These are phyloP conservation scores for Anethum foeniculum DNA, from an alignment of 140 eudicot species.

Conservation along the genomic window DNA sequence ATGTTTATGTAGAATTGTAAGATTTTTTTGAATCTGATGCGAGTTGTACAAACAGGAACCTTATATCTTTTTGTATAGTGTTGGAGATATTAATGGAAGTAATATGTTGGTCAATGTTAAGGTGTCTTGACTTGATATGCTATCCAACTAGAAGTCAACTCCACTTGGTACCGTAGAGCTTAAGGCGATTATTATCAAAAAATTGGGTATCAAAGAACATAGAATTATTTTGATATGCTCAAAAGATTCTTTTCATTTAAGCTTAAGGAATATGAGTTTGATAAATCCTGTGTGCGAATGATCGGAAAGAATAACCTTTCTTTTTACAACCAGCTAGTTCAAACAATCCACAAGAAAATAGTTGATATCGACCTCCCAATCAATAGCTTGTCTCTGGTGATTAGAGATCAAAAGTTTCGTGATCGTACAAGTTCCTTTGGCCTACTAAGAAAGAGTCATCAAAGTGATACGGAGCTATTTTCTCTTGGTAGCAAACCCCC, in stretches of 20 bases:
- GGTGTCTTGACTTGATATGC: not conserved
- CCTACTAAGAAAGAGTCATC: conserved; percentile 56
- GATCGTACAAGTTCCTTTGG: conserved; percentile 72
- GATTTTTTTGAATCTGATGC: not conserved
- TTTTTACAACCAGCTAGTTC: conserved; percentile 58
- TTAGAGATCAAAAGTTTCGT: conserved; percentile 39
- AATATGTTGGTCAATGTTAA: not conserved
- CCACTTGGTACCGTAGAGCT: not conserved
- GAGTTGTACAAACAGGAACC: not conserved
- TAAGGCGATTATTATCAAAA: conserved; percentile 40
- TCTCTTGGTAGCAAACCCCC: conserved; percentile 83
- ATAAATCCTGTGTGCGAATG: conserved; percentile 37
- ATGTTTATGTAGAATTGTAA: too few species aligned
- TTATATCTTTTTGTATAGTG: not conserved
- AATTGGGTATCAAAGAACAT: conserved; percentile 58
- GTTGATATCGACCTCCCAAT: conserved; percentile 30
- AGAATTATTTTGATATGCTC: conserved; percentile 51
- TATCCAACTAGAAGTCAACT: not conserved
- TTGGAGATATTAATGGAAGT: not conserved
- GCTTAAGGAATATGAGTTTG: conserved; percentile 43
- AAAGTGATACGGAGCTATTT: conserved; percentile 63
- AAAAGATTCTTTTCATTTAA: conserved; percentile 35
- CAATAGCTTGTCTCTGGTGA: conserved; percentile 47
- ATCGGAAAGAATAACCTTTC: conserved; percentile 58
- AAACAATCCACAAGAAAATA: conserved; percentile 35